A percentile compares a stretch with the other conserved stretches of the same genome.
These are phyloP conservation scores for Penicillium decumbens DNA, from an alignment of 2,329 filamentous ascomycete genomes.

Conservation along the genomic window DNA sequence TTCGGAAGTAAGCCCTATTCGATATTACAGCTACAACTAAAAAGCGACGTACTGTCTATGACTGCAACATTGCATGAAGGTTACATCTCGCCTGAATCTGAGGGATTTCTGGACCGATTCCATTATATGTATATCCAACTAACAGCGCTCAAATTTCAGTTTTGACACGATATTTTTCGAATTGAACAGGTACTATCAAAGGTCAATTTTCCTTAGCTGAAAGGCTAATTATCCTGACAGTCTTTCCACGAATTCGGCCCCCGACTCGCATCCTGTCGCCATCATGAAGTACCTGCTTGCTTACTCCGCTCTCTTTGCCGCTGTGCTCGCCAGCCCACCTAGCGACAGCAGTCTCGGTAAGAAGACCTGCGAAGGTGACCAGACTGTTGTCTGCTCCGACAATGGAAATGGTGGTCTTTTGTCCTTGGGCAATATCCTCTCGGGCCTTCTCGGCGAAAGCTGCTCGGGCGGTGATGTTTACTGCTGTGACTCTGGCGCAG, in stretches of 20 bases:
- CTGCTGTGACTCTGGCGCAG: constrained; percentile 10
- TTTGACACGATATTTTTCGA: neutral
- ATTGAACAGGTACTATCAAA: neutral
- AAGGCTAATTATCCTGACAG: neutral
- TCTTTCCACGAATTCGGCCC: too few species aligned
- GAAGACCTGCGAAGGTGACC: constrained; percentile 1
- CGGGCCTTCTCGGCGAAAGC: constrained; percentile 10
- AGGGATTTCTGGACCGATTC: neutral
- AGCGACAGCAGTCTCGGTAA: neutral
- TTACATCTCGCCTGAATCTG: neutral
- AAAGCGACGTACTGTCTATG: neutral
- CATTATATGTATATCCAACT: neutral
- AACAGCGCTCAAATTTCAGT: neutral
- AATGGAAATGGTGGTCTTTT: constrained; percentile 12
- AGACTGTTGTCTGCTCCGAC: constrained; percentile 10
- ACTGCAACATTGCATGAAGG: neutral
- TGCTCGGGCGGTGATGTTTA: constrained; percentile 15
- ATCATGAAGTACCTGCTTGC: constrained; percentile 2
- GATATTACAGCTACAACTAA: neutral
- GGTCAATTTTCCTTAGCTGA: neutral
- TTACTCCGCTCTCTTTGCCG: neutral
- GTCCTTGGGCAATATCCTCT: constrained; percentile 13
- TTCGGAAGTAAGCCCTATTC: neutral
- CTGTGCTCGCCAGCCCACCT: neutral
- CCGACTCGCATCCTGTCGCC: neutral